Evolutionary conservation across 2,329 filamentous ascomycete species (phyloP), one percentile per base, ranked within the genome.

Genomic region (Dactylellina sp.): DNA sequence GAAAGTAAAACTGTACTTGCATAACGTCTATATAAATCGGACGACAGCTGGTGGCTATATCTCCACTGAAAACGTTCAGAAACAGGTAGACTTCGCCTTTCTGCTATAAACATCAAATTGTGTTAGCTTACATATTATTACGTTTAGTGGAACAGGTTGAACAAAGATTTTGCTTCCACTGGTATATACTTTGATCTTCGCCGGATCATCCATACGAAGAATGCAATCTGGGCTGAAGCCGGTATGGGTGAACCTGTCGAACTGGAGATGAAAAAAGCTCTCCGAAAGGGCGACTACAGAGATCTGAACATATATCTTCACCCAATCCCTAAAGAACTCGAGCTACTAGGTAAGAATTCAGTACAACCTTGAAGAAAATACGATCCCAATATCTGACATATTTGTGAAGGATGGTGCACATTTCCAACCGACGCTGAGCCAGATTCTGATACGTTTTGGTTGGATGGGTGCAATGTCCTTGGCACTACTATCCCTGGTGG

Each of bases 371-470:
- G 7, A n/a, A n/a, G 5, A 6, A n/a, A 32, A 9, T 32, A 32
- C 9, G 4, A 32, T 9, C 5, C 28, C 4, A 5, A 32, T 32
- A 32, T 32, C n/a, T n/a, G n/a, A n/a, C n/a, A n/a, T 28, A 32
- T 37, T 25, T n/a, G n/a, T n/a, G n/a, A n/a, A 68, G 65, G 65
- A 16, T 71, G 50, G 14, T 71, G 65, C 49, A 62, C 55, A n/a
- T 71, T 71, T 49, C 65, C 65, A 16, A 39, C 39, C 2, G 49
- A 25, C 7, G 9, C 47, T 11, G 18, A 25, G 12, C 7, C 24
- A 32, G 40, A n/a, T 9, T 40, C 39, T 12, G 65, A 71, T 5
- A 44, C 14, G 18, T 71, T 62, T 25, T 71, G 42, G 56, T n/a
- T 39, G 4, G 65, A 71, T 40, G 65, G 65, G 11, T 71, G 65